phyloP scores from a whole-genome alignment of 768 basidiomycete genomes.

The Leccinum incarnatum region DNA sequence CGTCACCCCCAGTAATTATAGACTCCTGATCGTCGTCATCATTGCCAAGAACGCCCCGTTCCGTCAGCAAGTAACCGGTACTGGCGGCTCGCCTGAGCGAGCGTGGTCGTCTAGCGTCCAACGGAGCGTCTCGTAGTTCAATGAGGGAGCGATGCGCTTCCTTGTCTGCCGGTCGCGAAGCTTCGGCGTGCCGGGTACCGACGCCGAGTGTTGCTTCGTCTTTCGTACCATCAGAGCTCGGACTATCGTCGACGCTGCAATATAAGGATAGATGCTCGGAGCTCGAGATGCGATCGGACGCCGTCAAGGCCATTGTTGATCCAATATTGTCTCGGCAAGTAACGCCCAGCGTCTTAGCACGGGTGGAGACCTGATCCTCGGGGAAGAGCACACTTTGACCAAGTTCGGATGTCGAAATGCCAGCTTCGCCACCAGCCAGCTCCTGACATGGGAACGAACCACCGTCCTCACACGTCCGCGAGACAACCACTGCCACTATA shows the following conservation, averaged over 20 bases:
- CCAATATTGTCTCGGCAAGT: background rate
- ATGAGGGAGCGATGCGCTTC: background rate
- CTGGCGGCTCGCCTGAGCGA: constrained; percentile 1
- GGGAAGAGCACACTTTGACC: background rate
- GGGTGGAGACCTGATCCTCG: background rate
- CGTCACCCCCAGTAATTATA: too few relatives aligned
- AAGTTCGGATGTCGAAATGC: background rate
- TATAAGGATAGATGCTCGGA: background rate
- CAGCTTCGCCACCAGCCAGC: background rate
- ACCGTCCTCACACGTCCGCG: background rate
- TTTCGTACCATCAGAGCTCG: background rate
- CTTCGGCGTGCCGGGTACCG: background rate
- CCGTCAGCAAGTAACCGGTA: background rate
- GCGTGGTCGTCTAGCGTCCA: background rate
- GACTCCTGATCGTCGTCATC: background rate
- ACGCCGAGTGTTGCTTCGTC: background rate
- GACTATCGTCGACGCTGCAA: background rate
- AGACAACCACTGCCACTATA: background rate
- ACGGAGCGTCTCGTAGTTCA: background rate
- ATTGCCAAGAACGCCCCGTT: background rate
- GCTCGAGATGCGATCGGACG: background rate
- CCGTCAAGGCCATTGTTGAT: background rate
- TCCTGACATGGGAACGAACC: background rate
- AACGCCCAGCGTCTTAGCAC: background rate
- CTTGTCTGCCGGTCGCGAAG: background rate